Base-by-base conservation (phyloP, 176 grass and related monocot species). In the Rhynchospora pubera region DNA sequence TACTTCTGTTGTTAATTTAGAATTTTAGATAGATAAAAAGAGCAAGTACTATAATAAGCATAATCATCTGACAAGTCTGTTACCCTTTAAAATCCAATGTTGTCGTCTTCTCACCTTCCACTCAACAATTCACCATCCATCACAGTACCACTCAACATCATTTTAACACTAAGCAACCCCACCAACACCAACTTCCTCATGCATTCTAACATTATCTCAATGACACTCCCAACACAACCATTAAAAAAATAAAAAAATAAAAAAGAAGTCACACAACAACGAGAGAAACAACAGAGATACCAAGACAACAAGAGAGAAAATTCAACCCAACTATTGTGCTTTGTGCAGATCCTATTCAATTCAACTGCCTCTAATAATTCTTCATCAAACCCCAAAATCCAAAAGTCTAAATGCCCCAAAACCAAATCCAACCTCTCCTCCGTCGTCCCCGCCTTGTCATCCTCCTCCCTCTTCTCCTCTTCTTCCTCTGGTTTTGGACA, bases 381-480 rank as follows among this genome's bases (percentile, higher is more conserved):
- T 12, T 47, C 21, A 0, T 52, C 62, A 39, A 39, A 1, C 48
- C 15, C 3, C 13, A 5, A 19, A 26, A 46, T 39, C 56, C 62
- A 55, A 57, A 39, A 39, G 13, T 16, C 12, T 13, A 42, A 45
- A 84, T 72, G 82, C 82, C 51, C 82, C 82, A 84, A 23, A 9
- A 55, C 50, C 75, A 79, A 79, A 3, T n/a, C n/a, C 32, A 63
- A 15, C 78, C 57, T 46, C 50, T 48, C 50, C 79, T 82, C 58
- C 61, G 79, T 51, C 79, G 79, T 4, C 79, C 79, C 7, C 78
- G 78, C 59, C 34, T 81, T 6, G n/a, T 81, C 1, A 2, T 82
- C 21, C 43, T 82, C 60, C 59, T 82, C 59, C 60, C 79, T 66
- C 60, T 82, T 44, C n/a, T 82, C 79, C 79, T 82, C 79, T 82